These are phyloP conservation scores for Spongispora temasekensis DNA, from an alignment of 1,284 basidiomycete genomes.

Conservation along the genomic window DNA sequence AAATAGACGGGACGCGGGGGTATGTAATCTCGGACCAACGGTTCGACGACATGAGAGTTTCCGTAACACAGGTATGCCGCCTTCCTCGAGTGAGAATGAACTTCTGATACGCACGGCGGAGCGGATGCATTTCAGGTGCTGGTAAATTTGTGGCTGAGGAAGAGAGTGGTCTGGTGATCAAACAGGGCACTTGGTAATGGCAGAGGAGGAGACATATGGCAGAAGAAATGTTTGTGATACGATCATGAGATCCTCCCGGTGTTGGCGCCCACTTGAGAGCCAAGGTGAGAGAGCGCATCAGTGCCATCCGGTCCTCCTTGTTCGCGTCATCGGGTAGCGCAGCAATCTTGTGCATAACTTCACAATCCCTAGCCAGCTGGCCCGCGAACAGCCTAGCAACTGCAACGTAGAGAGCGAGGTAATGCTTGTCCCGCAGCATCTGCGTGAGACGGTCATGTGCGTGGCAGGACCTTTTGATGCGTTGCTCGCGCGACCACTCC, in stretches of 20 bases:
- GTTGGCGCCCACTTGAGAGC: constrained; percentile 73
- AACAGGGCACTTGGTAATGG: constrained; percentile 27
- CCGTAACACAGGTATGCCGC: constrained; percentile 46
- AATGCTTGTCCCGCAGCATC: constrained; percentile 49
- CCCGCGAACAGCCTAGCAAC: constrained; percentile 62
- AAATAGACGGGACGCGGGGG: constrained; percentile 54
- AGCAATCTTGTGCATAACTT: constrained; percentile 38
- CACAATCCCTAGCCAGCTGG: constrained; percentile 50
- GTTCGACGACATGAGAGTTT: constrained; percentile 61
- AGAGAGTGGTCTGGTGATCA: constrained; percentile 26
- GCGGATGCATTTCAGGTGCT: constrained; percentile 35
- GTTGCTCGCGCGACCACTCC: constrained; percentile 32
- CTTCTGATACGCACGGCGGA: constrained; percentile 56
- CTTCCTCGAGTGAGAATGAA: constrained; percentile 61
- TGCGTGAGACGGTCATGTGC: constrained; percentile 40
- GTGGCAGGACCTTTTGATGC: constrained; percentile 24
- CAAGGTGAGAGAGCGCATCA: constrained; percentile 51
- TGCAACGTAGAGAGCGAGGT: constrained; percentile 61
- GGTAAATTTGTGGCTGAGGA: constrained; percentile 32
- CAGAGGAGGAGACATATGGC: constrained; percentile 59
- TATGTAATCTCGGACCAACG: constrained; percentile 60
- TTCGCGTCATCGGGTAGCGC: constrained; percentile 27
- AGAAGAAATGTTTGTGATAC: constrained; percentile 61
- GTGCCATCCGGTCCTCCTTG: constrained; percentile 36
- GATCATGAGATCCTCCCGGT: constrained; percentile 58